These are phyloP conservation scores for Wickerhamomyces chambardii DNA, from an alignment of 805 yeast genomes.

Conservation along the genomic window DNA sequence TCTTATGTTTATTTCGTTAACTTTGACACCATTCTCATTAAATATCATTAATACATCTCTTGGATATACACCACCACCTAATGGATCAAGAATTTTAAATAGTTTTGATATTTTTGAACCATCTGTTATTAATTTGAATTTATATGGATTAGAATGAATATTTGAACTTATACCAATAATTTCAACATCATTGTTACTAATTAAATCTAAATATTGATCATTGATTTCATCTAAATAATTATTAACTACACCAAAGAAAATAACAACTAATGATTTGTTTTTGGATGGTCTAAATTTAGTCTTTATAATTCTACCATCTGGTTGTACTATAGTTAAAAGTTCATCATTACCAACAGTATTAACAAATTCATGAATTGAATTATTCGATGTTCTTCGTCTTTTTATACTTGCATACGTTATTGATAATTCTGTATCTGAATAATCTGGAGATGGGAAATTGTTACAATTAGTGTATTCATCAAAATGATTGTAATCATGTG, in stretches of 20 bases:
- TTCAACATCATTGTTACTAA: conserved; percentile 3
- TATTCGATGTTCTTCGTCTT: not conserved
- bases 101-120: conserved; percentile 7
- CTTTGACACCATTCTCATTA: conserved; percentile 10
- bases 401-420: not conserved
- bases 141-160: conserved; percentile 4
- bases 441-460: no score
- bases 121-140: conserved; percentile 11
- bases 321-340: not conserved
- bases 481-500: not conserved
- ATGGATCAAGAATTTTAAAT: conserved; percentile 15
- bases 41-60: conserved; percentile 14
- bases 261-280: conserved; percentile 8
- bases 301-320: not conserved
- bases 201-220: not conserved
- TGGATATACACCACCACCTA: conserved; percentile 21
- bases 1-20: conserved; percentile 7
- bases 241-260: conserved; percentile 16
- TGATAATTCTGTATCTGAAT: not conserved
- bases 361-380: not conserved
- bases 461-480: not conserved
- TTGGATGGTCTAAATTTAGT: conserved; percentile 1
- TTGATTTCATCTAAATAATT: conserved; percentile 7
- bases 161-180: conserved; percentile 14
- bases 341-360: not conserved